Evolutionary conservation across 306 rosid genomes (phyloP), one percentile per base, ranked within the genome.

Genomic region (Nissolia schottii): DNA sequence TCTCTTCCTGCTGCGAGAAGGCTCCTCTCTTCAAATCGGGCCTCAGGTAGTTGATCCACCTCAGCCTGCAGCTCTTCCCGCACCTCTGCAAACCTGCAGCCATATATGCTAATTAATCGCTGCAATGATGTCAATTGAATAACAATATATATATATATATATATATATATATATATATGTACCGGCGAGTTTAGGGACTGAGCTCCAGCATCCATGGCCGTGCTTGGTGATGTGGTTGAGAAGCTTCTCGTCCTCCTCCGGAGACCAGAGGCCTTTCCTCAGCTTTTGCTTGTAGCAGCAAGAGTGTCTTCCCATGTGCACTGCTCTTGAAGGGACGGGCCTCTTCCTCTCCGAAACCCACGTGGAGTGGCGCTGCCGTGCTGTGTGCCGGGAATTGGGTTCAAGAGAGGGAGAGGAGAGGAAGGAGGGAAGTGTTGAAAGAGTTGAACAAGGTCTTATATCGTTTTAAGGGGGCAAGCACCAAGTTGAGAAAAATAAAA

Each of bases 181-280:
- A 48, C 98, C 97, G 48, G 98, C 96, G 1, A 93, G 90, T 76
- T 93, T 93, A 29, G 98, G 98, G 64, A 93, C 98, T 9, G 97
- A 87, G 57, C 98, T 93, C 98, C 98, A 93, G 75, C 98, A 93
- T 54, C 98, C 98, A 88, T 87, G 98, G 60, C 98, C 98, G 64
- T 90, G 87, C 54, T 87, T 88, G 58, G 93, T 93, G 76, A 93
- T 90, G 74, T 93, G 83, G 77, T 86, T 83, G 41, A 87, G 68
- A 58, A 93, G 98, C 78, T 93, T 93, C 77, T 93, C 98, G 18
- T 93, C 98, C 86, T 93, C 98, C 77, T 93, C 98, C 5, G 98
- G 97, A 66, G 98, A 93, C 98, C 98, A 93, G 53, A 93, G 91
- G 64, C 98, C 98, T 81, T 93, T 93, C 78, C 98, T 63, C 18